Evolutionary conservation across 768 basidiomycete genomes (phyloP), one percentile per base, ranked within the genome.

Genomic region (Naganishia antarctica): DNA sequence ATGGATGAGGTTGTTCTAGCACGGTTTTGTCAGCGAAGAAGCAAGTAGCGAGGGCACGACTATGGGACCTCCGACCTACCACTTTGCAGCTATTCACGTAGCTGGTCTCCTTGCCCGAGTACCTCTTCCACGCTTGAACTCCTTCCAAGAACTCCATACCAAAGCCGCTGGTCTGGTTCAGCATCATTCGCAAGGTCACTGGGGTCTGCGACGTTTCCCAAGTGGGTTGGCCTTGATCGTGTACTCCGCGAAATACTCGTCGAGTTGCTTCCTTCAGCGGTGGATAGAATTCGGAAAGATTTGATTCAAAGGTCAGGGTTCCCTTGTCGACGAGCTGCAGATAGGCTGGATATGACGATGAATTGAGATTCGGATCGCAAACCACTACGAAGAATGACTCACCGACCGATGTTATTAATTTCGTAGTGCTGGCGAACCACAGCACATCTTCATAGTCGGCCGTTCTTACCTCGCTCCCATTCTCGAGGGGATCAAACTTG

Each of bases 81-180:
- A 68, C 45, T 62, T 75, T 70, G 61, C 74, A 73, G n/a, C 57
- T 61, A 49, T 75, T 75, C 37, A 73, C 72, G 40, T 69, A 73
- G 4, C 74, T 72, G 28, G 46, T 64, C 12, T 69, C 72, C 25
- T 62, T 67, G 6, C 49, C 50, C 21, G 58, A 61, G 9, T 28
- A 58, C 60, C 51, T 65, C 48, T 72, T 72, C 71, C 70, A 73
- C 0, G 44, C 61, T n/a, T 51, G 59, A 2, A 75, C 69, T 9
- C 57, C 64, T 7, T 64, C 61, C 7, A 66, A 67, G 29, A 71
- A 71, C 60, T 73, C 74, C 15, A 34, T 62, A 1, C 74, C 74
- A 48, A 75, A 73, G 29, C 74, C 74, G 47, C 66, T 63, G 13
- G 71, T 69, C 60, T 75, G 72, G 46, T 73, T 71, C 31, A 71